Evolutionary conservation across 225 moss, liverwort and hornwort species (phyloP), one percentile per base, ranked within the genome.

Genomic region (Sphagnum contortum): DNA sequence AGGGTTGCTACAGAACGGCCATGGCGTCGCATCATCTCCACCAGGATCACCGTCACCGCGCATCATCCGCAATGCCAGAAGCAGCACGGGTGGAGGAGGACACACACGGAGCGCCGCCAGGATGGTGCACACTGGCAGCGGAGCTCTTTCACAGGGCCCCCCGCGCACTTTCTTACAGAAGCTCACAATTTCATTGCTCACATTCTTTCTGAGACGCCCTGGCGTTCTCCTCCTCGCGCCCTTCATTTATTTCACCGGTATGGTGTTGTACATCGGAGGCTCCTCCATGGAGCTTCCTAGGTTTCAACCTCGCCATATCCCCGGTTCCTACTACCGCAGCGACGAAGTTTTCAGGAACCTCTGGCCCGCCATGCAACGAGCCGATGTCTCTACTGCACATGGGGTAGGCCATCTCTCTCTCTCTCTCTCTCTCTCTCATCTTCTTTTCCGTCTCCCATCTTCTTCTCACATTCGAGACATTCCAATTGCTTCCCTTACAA

Each of bases 351-450:
- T 93, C 10, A 79, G 73, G 60, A 70, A 90, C 8, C 66, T 98
- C 46, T 98, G 96, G 96, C 96, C 93, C 47, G 87, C 71, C 57
- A 90, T 98, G 92, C 77, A 93, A 61, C 71, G 64, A 55, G 77
- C 68, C 8, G 75, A 83, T 47, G 80, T 65, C 5, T 71, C 81
- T 12, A 29, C 29, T 29, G 78, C 85, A 5, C 79, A 81, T 64
- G 96, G 66, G 78, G 91, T 91, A 66, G 76, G 79, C 12, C 48
- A 0, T 48, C 46, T 57, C 5, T 1, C 55, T 44, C n/a, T n/a
- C 13, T 45, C 51, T 52, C 46, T 13, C 0, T 46, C 11, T 52
- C 52, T 52, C 52, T 9, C 9, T 9, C 52, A 52, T 9, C 6
- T 9, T 52, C 2, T 52, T 52, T 2, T 52, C 9, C 7, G 52